Base-by-base conservation (phyloP, 2,329 filamentous ascomycete species). In the Ophiostoma angusticollis region DNA sequence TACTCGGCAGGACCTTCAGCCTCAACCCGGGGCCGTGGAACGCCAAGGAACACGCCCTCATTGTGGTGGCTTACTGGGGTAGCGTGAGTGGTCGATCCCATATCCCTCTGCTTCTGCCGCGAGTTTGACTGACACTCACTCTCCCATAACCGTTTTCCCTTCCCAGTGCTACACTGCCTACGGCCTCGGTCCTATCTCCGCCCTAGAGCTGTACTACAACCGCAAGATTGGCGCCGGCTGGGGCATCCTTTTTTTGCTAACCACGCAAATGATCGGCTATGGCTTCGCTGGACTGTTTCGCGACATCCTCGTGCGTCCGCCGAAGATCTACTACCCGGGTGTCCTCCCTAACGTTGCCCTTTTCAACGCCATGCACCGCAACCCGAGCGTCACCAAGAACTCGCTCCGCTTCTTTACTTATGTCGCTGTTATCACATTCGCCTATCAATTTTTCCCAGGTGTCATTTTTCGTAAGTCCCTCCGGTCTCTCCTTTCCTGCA, bases 21-120 rank as follows among this genome's bases (percentile, higher is more conserved):
- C 43, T 56, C 35, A 58, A 58, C 30, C 54, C 54, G 9, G 53
- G 50, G 2, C 53, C 52, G 6, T 58, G 51, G 53, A 56, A 57
- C 34, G 51, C 52, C 11, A 57, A 57, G 36, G 54, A 56, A 44
- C 56, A 55, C 31, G 53, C 52, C 6, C 33, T 57, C 13, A 50
- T 57, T 25, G 47, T 57, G 11, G 54, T 57, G 8, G 53, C 54
- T 2, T 54, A 54, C 37, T 55, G 53, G 52, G 52, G 51, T 2
- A 50, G 47, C 34, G 44, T 48, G 22, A 28, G 49, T 31, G 7
- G n/a, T 27, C 9, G n/a, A n/a, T n/a, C n/a, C n/a, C n/a, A n/a
- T n/a, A n/a, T n/a, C n/a, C n/a, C n/a, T n/a, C n/a, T n/a, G n/a
- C n/a, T n/a, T 17, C 13, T 16, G 3, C 6, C 19, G 4, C 14